Evolutionary conservation across 306 rosid species (phyloP).

Genomic region (Gillenia trifoliata): DNA sequence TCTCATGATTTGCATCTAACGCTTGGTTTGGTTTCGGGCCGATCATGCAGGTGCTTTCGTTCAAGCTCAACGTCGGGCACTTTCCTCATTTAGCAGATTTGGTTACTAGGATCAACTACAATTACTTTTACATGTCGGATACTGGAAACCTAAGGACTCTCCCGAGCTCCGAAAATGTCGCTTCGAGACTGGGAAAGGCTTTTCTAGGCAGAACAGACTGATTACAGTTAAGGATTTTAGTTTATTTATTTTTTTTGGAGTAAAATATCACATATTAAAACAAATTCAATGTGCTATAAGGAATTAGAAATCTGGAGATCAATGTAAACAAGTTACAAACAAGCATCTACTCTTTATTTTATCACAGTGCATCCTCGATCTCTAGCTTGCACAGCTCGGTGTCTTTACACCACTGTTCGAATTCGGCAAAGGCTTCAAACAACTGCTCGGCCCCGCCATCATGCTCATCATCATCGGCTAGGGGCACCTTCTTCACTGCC

Average conservation of each 20-base stretch:
- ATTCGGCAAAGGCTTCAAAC: slow-evolving; percentile 70
- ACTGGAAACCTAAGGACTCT: slow-evolving; percentile 77
- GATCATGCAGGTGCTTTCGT: slow-evolving; percentile 73
- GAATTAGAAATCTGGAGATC: background rate
- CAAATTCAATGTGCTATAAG: background rate
- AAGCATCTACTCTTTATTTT: slow-evolving; percentile 39
- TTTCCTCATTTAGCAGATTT: slow-evolving; percentile 96
- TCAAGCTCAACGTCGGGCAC: slow-evolving; percentile 93
- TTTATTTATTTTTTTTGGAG: background rate
- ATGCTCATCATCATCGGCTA: slow-evolving; percentile 42
- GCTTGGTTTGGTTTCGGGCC: background rate
- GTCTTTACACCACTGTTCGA: slow-evolving; percentile 75
- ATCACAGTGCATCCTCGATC: slow-evolving; percentile 49
- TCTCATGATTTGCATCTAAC: slow-evolving; percentile 6
- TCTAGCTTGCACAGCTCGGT: slow-evolving; percentile 45
- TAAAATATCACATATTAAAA: background rate
- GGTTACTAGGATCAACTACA: slow-evolving; percentile 91
- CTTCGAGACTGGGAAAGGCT: slow-evolving; percentile 58
- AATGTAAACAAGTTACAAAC: background rate
- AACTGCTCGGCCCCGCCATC: slow-evolving; percentile 38
- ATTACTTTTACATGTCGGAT: slow-evolving; percentile 88
- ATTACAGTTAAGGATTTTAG: background rate
- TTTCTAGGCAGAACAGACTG: slow-evolving; percentile 38
- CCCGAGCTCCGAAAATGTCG: slow-evolving; percentile 47
- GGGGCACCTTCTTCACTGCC: slow-evolving; percentile 53